These are phyloP conservation scores for Chrysosporium queenslandicum DNA, from an alignment of 2,329 filamentous ascomycete species.

Conservation along the genomic window DNA sequence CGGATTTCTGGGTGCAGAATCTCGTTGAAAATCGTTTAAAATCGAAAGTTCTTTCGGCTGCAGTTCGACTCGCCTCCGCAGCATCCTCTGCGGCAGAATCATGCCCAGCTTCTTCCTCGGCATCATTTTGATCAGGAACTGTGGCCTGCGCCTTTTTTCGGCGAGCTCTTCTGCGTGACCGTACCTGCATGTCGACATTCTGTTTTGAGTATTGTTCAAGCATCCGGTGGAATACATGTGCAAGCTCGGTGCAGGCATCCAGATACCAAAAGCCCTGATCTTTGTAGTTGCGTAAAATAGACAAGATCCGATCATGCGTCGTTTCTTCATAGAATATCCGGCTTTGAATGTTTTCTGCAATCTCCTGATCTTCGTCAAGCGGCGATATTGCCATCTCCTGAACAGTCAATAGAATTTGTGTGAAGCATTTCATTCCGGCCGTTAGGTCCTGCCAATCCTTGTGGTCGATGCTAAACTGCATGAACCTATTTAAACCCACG, in stretches of 20 bases:
- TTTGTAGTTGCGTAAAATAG: conserved; percentile 75
- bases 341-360: conserved; percentile 91
- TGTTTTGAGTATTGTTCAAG: conserved; percentile 90
- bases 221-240: conserved; percentile 84
- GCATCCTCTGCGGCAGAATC: conserved; percentile 65
- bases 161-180: conserved; percentile 63
- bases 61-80: conserved; percentile 57
- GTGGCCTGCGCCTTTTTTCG: conserved; percentile 52
- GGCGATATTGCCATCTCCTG: conserved; percentile 81
- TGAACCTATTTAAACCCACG: conserved; percentile 70
- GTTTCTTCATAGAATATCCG: conserved; percentile 98
- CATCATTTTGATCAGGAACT: conserved; percentile 33
- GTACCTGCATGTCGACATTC: conserved; percentile 86
- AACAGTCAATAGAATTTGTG: conserved; percentile 82
- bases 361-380: conserved; percentile 89
- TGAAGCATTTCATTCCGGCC: conserved; percentile 86
- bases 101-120: conserved; percentile 47
- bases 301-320: conserved; percentile 77
- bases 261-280: conserved; percentile 90
- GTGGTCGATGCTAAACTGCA: conserved; percentile 67
- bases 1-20: conserved; percentile 72
- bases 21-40: conserved; percentile 72
- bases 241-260: conserved; percentile 80
- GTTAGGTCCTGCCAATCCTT: conserved; percentile 83
- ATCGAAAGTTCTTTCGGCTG: conserved; percentile 84